These are phyloP conservation scores for Nannochloropsis salina DNA, from an alignment of 108 stramenopile species.

Conservation along the genomic window DNA sequence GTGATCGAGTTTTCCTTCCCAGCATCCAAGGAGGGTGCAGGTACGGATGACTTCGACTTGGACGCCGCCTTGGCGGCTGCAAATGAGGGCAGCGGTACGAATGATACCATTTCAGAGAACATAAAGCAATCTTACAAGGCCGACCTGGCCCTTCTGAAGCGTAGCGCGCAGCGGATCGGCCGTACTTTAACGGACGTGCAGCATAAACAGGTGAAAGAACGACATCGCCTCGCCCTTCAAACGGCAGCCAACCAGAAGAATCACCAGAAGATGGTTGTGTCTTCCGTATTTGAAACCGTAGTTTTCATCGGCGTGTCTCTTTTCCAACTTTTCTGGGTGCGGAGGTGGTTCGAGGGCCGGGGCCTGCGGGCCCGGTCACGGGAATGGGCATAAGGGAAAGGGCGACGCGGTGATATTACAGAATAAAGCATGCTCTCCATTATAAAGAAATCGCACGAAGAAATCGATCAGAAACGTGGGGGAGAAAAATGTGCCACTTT, in stretches of 20 bases:
- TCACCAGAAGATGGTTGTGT: conserved; percentile 10
- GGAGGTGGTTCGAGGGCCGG: conserved; percentile 6
- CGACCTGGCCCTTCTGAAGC: conserved; percentile 1
- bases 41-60: conserved; percentile 16
- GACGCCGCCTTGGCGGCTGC: neutral
- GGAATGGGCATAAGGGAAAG: conserved; percentile 2
- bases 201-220: neutral
- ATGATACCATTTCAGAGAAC: neutral
- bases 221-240: conserved; percentile 12
- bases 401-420: neutral
- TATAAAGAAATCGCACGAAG: too few species aligned
- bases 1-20: conserved; percentile 12
- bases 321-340: neutral
- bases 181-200: conserved; percentile 1
- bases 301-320: neutral
- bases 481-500: too few species aligned
- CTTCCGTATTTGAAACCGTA: neutral
- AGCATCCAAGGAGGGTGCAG: neutral
- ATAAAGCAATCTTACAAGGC: conserved; percentile 2
- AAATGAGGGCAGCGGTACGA: neutral
- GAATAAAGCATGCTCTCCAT: neutral
- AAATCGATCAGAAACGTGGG: too few species aligned
- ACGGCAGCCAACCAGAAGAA: conserved; percentile 17
- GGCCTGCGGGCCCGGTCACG: neutral
- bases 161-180: neutral